Evolutionary conservation across 73 alveolate genomes (phyloP), one percentile per base, ranked within the genome.

Genomic region (Paramecium bursaria): DNA sequence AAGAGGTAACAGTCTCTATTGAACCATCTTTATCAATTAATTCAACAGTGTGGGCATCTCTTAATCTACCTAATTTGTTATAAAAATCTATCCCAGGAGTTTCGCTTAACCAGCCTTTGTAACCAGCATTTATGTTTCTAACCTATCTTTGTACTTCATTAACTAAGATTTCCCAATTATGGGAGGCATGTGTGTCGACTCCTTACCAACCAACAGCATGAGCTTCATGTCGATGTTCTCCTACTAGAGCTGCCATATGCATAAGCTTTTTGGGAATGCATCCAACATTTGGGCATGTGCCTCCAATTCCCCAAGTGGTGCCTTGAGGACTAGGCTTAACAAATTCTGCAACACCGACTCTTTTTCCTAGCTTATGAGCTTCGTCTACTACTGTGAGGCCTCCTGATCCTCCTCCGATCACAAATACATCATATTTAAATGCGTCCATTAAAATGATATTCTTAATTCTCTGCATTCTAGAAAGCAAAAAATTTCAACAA

Each of bases 251-350:
- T 31, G 82, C 74, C 75, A 52, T 52, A 42, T 79, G 89, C 99
- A 96, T 95, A 91, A 92, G 86, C 85, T 96, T 96, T 90, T 98
- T 98, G 9, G 99, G 99, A 74, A 98, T 97, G 85, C 99, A 98
- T 10, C 99, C 99, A 50, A 98, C 99, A 86, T 98, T 98, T 13
- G 96, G 99, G 77, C 99, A 96, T 7, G 99, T 98, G 4, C 99
- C 99, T 44, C 99, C 99, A 33, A 97, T 76, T n/a, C 99, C 99
- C 99, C 99, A 97, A 19, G 98, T 79, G 11, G 99, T 92, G 21
- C 99, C 99, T 53, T 88, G 73, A 9, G 99, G 99, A 31, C 99
- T 87, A 3, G 99, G 99, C 67, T 73, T 90, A 1, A 85, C 85
- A 67, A 85, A 95, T 46, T 95, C 98, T 1, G 98, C 97, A 1